Percentiles rank a stretch among this genome's conserved stretches.
Conservation (phyloP, 192 early-diverging fungal genomes). For the Chytriomyces confervae region DNA sequence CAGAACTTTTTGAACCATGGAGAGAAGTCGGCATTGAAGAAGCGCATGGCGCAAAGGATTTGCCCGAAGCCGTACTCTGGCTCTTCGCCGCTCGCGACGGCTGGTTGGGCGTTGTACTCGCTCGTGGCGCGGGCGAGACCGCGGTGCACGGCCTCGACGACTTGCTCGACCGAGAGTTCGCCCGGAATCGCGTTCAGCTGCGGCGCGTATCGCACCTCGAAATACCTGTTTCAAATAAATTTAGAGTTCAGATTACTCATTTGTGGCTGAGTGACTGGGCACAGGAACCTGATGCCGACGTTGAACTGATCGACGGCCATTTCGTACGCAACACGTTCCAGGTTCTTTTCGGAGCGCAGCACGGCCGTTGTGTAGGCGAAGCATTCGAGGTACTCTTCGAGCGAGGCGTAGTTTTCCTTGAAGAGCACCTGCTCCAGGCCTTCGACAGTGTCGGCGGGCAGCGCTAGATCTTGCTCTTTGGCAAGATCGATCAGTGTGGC, state of each 20-base stretch:
- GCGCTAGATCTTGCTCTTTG: neutral
- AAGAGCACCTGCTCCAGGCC: conserved; percentile 12
- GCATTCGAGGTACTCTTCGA: conserved; percentile 32
- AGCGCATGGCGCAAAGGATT: conserved; percentile 27
- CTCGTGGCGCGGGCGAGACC: conserved; percentile 7
- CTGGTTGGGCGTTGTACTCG: conserved; percentile 15
- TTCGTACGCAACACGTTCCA: conserved; percentile 28
- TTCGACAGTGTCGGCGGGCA: conserved; percentile 8
- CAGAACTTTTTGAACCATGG: conserved; percentile 29
- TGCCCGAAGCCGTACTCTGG: conserved; percentile 11
- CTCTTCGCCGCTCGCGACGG: conserved; percentile 2
- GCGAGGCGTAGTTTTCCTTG: conserved; percentile 2
- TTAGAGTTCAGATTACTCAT: neutral
- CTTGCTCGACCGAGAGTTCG: conserved; percentile 15
- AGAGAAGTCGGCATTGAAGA: conserved; percentile 10
- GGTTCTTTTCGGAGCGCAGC: neutral
- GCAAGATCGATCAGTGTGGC: conserved; percentile 20
- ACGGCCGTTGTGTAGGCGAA: conserved; percentile 19
- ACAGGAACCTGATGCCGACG: conserved; percentile 3
- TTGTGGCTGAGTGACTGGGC: neutral
- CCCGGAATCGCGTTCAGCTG: conserved; percentile 29
- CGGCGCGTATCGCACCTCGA: conserved; percentile 29
- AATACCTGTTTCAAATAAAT: conserved; percentile 7
- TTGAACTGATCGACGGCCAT: conserved; percentile 28
- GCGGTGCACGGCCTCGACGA: conserved; percentile 6